Percentiles rank a stretch among this genome's conserved stretches.
These are phyloP conservation scores for Lentinula novae-zelandiae DNA, from an alignment of 1,284 basidiomycete species.

Conservation along the genomic window DNA sequence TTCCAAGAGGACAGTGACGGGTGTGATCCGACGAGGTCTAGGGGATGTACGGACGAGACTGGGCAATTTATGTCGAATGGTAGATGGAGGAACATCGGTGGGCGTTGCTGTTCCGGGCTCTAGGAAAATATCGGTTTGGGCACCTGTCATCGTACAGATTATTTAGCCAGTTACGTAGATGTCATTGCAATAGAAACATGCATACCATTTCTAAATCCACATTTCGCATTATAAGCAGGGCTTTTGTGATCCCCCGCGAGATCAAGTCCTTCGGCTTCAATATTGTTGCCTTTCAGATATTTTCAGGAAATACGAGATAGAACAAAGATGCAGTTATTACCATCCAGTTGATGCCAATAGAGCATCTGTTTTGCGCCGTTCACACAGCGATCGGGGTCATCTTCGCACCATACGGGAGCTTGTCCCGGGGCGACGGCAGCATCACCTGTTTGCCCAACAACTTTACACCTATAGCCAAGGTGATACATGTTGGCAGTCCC, in stretches of 20 bases:
- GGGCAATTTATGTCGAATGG: slow-evolving; percentile 1
- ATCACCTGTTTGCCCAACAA: slow-evolving; percentile 11
- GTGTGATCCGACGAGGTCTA: not conserved
- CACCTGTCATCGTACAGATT: slow-evolving; percentile 15
- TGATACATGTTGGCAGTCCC: slow-evolving; percentile 17
- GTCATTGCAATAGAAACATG: not conserved
- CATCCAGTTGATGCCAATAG: slow-evolving; percentile 26
- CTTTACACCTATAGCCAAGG: slow-evolving; percentile 13
- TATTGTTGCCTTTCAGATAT: slow-evolving; percentile 15
- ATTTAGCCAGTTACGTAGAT: not conserved
- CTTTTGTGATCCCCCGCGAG: slow-evolving; percentile 24
- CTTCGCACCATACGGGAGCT: slow-evolving; percentile 15
- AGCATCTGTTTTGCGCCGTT: slow-evolving; percentile 31
- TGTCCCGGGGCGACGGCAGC: slow-evolving; percentile 9
- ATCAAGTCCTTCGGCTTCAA: slow-evolving; percentile 28
- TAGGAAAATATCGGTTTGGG: slow-evolving; percentile 27
- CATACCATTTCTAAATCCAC: slow-evolving; percentile 32
- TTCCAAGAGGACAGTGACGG: not conserved
- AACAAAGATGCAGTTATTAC: slow-evolving; percentile 20
- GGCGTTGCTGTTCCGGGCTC: not conserved
- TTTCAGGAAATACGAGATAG: not conserved
- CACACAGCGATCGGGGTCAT: slow-evolving; percentile 23
- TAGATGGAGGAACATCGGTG: not conserved
- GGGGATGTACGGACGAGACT: not conserved
- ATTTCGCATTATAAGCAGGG: slow-evolving; percentile 32